These are phyloP conservation scores for Epichloe aotearoae DNA, from an alignment of 2,329 filamentous ascomycete genomes.

Conservation along the genomic window DNA sequence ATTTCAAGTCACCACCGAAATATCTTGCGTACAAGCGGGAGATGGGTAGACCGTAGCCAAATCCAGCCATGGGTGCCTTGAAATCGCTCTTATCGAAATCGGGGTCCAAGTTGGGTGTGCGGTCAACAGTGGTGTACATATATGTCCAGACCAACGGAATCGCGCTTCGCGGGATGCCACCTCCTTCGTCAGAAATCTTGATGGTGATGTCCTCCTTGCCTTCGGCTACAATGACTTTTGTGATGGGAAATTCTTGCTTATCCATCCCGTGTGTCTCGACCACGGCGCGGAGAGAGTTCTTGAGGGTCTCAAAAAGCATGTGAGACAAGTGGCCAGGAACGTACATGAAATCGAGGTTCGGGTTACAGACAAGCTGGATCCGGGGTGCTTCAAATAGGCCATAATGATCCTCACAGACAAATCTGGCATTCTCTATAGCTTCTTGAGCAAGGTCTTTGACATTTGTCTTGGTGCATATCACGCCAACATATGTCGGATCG, in stretches of 20 bases:
- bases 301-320: constrained; percentile 98
- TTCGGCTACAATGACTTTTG: constrained; percentile 94
- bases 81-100: constrained; percentile 99
- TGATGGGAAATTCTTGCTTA: constrained; percentile 86
- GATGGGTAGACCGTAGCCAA: constrained; percentile 94
- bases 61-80: constrained; percentile 97
- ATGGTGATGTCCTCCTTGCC: constrained; percentile 98
- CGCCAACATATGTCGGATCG: constrained; percentile 91
- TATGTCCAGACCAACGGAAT: constrained; percentile 99
- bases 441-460: constrained; percentile 90
- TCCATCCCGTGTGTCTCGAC: constrained; percentile 92
- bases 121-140: constrained; percentile 98
- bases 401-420: constrained; percentile 97
- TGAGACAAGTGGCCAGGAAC: constrained; percentile 97
- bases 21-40: constrained; percentile 89
- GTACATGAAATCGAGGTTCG: constrained; percentile 97
- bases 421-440: constrained; percentile 96
- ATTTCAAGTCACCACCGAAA: constrained; percentile 90
- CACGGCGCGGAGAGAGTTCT: constrained; percentile 93
- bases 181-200: constrained; percentile 93
- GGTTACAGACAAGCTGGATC: constrained; percentile 90
- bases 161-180: constrained; percentile 81
- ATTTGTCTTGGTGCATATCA: constrained; percentile 98
- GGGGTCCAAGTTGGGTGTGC: constrained; percentile 86
- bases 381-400: constrained; percentile 94